Conservation (phyloP, 2,329 filamentous ascomycete genomes). For the Fusarium floridanum region DNA sequence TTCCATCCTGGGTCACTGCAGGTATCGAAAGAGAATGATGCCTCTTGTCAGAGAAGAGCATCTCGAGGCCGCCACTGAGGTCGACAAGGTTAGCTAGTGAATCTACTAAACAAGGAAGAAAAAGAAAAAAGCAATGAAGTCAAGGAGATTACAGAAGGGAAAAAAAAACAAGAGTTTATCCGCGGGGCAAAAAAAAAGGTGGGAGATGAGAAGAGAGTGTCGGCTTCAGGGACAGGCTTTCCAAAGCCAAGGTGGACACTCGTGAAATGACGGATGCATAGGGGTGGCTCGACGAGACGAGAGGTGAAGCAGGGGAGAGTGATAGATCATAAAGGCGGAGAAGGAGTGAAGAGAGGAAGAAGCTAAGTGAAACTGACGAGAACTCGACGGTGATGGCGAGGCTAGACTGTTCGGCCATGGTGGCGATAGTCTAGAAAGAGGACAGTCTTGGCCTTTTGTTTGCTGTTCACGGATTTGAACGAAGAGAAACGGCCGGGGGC, state of each 20-base stretch:
- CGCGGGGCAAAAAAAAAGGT: not conserved
- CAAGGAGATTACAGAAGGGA: slow-evolving; percentile 9
- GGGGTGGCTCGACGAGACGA: slow-evolving; percentile 15
- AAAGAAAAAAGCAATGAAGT: slow-evolving; percentile 24
- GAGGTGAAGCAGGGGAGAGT: slow-evolving; percentile 25
- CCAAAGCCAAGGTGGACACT: slow-evolving; percentile 20
- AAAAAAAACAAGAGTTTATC: not conserved
- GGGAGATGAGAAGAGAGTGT: slow-evolving; percentile 25
- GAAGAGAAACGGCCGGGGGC: slow-evolving; percentile 6
- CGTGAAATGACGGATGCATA: slow-evolving; percentile 16
- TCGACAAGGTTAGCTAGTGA: slow-evolving; percentile 35
- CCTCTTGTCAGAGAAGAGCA: slow-evolving; percentile 88
- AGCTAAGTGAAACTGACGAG: slow-evolving; percentile 55
- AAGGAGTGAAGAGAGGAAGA: not conserved
- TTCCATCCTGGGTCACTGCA: slow-evolving; percentile 68
- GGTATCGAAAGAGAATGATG: slow-evolving; percentile 80
- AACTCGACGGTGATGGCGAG: slow-evolving; percentile 81
- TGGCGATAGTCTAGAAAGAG: slow-evolving; percentile 8
- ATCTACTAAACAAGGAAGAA: slow-evolving; percentile 6
- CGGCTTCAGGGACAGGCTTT: slow-evolving; percentile 36
- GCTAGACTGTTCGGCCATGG: slow-evolving; percentile 44
- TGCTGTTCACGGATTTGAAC: not conserved
- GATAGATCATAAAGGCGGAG: slow-evolving; percentile 43
- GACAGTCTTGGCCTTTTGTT: not conserved
- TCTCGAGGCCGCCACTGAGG: slow-evolving; percentile 87